A percentile compares a stretch with the other conserved stretches of the same genome.
Evolutionary conservation across 108 stramenopile genomes (phyloP).

Genomic region (Cylindrotheca fusiformis): DNA sequence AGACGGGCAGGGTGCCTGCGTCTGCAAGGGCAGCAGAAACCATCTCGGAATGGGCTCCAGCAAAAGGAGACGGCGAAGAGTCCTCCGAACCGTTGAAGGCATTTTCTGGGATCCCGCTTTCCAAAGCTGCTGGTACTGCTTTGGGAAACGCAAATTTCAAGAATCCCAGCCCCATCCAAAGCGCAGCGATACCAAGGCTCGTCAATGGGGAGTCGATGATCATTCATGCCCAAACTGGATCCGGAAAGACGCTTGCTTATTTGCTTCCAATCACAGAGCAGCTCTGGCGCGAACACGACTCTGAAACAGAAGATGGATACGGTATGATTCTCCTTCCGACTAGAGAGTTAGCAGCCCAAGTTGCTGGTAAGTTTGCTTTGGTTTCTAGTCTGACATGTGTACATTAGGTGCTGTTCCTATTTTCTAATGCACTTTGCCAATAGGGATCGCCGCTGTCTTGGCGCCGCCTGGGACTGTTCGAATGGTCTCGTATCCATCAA

Average conservation of each 20-base stretch:
- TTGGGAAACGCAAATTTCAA: conserved; percentile 53
- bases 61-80: neutral
- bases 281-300: conserved; percentile 51
- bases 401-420: no score
- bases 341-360: conserved; percentile 92
- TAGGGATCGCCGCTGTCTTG: conserved; percentile 57
- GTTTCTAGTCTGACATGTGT: no score
- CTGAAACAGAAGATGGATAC: conserved; percentile 35
- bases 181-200: conserved; percentile 48
- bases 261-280: conserved; percentile 80
- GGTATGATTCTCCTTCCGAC: conserved; percentile 89
- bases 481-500: conserved; percentile 67
- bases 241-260: conserved; percentile 84
- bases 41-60: neutral
- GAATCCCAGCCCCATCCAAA: conserved; percentile 77
- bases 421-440: neutral
- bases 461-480: conserved; percentile 88
- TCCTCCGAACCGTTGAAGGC: conserved; percentile 5
- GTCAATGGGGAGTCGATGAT: conserved; percentile 56
- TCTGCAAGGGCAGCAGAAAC: neutral
- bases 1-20: neutral
- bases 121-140: conserved; percentile 57
- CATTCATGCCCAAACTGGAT: conserved; percentile 80
- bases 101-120: conserved; percentile 70
- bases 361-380: conserved; percentile 43